Evolutionary conservation across 2,329 filamentous ascomycete species (phyloP).

Genomic region (Alternaria sp.): DNA sequence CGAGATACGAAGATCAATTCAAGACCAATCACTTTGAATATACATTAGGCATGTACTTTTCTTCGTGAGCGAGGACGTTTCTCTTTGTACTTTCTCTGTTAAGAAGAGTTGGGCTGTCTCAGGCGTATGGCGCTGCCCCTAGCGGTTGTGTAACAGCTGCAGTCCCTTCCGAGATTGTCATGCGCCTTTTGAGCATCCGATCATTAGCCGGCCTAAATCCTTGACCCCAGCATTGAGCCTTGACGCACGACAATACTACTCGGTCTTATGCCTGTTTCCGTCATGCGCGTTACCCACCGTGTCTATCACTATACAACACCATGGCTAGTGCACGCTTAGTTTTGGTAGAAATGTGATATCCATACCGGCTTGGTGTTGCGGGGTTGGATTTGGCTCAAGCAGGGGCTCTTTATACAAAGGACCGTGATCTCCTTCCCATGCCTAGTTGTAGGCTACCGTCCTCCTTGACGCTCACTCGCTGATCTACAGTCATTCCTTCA

Average conservation of each 20-base stretch:
- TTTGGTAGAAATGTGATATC: slow-evolving; percentile 2
- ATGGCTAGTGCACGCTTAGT: slow-evolving; percentile 11
- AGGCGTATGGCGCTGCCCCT: neutral
- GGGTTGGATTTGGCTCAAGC: slow-evolving; percentile 5
- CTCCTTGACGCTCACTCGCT: slow-evolving; percentile 4
- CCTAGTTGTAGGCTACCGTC: slow-evolving; percentile 1
- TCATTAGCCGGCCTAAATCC: slow-evolving; percentile 10
- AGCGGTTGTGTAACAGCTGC: neutral
- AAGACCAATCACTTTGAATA: neutral
- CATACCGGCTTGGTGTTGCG: slow-evolving; percentile 10
- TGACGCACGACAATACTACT: neutral
- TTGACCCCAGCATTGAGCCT: slow-evolving; percentile 1
- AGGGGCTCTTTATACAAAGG: slow-evolving; percentile 8
- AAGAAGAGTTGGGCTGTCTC: neutral
- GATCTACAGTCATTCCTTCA: slow-evolving; percentile 14
- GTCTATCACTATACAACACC: slow-evolving; percentile 12
- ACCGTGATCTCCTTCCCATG: neutral
- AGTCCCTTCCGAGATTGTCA: neutral
- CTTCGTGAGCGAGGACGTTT: neutral
- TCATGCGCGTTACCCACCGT: neutral
- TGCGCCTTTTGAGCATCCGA: neutral
- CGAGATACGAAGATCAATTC: neutral
- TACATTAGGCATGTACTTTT: neutral
- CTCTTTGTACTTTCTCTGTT: neutral
- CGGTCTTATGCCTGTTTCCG: slow-evolving; percentile 9